phyloP scores from a whole-genome alignment of 192 early-diverging fungal genomes.

The Geosiphon pyriformis region DNA sequence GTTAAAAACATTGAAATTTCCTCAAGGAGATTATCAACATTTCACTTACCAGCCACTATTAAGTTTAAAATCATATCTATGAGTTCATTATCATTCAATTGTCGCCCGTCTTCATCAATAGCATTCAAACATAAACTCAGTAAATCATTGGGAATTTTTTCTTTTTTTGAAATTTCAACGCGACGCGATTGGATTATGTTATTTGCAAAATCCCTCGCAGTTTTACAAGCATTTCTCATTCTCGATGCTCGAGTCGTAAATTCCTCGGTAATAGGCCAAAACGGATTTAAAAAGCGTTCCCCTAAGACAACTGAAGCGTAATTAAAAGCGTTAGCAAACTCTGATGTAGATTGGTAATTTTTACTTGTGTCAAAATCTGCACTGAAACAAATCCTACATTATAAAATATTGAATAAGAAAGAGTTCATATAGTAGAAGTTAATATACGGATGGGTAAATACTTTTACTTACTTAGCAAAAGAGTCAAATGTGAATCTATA shows the following conservation, averaged over 20 bases:
- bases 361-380: constrained; percentile 31
- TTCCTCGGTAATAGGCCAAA: constrained; percentile 35
- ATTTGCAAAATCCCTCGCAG: constrained; percentile 29
- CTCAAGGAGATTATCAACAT: too few relatives aligned
- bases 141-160: constrained; percentile 33
- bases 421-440: not conserved
- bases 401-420: constrained; percentile 28
- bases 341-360: constrained; percentile 22
- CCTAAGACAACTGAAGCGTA: constrained; percentile 33
- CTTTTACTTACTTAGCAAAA: constrained; percentile 30
- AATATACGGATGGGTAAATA: not conserved
- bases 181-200: constrained; percentile 30
- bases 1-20: not conserved
- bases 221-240: constrained; percentile 23
- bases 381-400: constrained; percentile 36
- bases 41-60: constrained; percentile 15
- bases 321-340: constrained; percentile 52
- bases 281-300: constrained; percentile 30
- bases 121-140: constrained; percentile 42
- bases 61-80: constrained; percentile 46
- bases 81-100: constrained; percentile 34
- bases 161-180: constrained; percentile 16
- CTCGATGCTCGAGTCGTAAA: constrained; percentile 11
- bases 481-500: constrained; percentile 40
- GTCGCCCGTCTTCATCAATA: constrained; percentile 35